Conservation (phyloP, 2,329 filamentous ascomycete species). For the Talaromyces verruculosus region DNA sequence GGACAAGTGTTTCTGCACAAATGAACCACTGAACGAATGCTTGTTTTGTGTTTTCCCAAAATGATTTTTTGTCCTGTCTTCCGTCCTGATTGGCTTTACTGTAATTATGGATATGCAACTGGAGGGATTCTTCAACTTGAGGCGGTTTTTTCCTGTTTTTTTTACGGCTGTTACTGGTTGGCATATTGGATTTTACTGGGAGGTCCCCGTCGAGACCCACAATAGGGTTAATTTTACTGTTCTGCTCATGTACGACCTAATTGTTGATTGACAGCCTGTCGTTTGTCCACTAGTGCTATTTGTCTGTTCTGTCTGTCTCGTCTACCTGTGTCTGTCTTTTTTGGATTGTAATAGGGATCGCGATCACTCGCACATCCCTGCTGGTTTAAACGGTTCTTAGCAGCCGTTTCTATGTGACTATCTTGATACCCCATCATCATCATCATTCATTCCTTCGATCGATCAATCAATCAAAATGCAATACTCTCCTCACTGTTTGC, state of each 20-base stretch:
- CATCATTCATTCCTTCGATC: slow-evolving; percentile 2
- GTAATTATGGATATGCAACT: not conserved
- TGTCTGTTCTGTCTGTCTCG: not conserved
- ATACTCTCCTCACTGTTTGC: not conserved
- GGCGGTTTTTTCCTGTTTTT: not conserved
- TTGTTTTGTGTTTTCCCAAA: not conserved
- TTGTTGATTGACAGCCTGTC: not conserved
- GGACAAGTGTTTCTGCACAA: not conserved
- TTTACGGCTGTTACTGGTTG: slow-evolving; percentile 6
- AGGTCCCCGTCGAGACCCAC: slow-evolving; percentile 4
- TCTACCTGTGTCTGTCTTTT: not conserved
- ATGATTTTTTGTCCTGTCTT: not conserved
- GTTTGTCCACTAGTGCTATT: not conserved
- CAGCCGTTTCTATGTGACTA: not conserved
- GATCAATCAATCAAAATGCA: slow-evolving; percentile 2
- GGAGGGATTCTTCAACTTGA: not conserved
- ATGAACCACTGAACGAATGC: not conserved
- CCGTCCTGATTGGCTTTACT: not conserved
- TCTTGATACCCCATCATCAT: slow-evolving; percentile 10
- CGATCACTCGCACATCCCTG: not conserved
- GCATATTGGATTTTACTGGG: slow-evolving; percentile 6
- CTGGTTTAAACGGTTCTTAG: not conserved
- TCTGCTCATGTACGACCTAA: slow-evolving; percentile 6
- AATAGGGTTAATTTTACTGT: slow-evolving; percentile 8
- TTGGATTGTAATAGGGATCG: not conserved